Evolutionary conservation across 352 stramenopile genomes (phyloP).

Genomic region (Globisporangium apiculatum): DNA sequence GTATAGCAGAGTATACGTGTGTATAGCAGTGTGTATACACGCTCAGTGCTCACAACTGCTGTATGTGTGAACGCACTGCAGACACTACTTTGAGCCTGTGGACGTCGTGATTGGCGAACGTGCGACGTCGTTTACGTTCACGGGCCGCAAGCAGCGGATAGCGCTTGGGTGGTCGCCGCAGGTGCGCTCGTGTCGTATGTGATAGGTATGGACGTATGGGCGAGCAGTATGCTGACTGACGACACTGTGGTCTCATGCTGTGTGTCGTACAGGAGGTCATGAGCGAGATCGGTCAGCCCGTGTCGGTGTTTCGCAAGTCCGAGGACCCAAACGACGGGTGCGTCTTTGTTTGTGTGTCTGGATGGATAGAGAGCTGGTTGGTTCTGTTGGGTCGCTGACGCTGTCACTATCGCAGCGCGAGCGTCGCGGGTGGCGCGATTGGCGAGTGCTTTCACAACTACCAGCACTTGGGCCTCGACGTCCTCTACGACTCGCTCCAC

Average conservation of each 20-base stretch:
- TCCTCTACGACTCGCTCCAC: slow-evolving; percentile 72
- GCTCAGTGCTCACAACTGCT: neutral
- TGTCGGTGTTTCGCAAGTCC: slow-evolving; percentile 75
- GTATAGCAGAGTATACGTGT: neutral
- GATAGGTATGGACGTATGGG: neutral
- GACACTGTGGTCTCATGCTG: too few species aligned
- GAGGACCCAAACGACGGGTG: slow-evolving; percentile 68
- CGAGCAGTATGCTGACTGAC: too few species aligned
- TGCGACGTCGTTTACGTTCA: slow-evolving; percentile 43
- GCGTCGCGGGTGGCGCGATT: slow-evolving; percentile 40
- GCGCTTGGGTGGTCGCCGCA: slow-evolving; percentile 75
- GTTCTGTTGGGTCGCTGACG: neutral
- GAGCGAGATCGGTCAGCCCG: slow-evolving; percentile 62
- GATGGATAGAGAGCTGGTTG: neutral
- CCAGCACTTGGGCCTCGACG: slow-evolving; percentile 67
- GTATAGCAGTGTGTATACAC: neutral
- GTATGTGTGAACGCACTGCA: slow-evolving; percentile 6
- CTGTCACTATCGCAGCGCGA: slow-evolving; percentile 19
- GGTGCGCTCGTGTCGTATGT: slow-evolving; percentile 21
- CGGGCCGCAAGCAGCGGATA: slow-evolving; percentile 54
- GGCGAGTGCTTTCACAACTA: slow-evolving; percentile 86
- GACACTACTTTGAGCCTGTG: slow-evolving; percentile 73
- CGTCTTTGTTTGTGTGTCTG: neutral
- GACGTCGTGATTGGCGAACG: slow-evolving; percentile 38
- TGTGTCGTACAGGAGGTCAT: slow-evolving; percentile 45